A percentile compares a stretch with the other conserved stretches of the same genome.
Conservation (phyloP, 176 grass and related monocot species). For the Aegilops bicornis region DNA sequence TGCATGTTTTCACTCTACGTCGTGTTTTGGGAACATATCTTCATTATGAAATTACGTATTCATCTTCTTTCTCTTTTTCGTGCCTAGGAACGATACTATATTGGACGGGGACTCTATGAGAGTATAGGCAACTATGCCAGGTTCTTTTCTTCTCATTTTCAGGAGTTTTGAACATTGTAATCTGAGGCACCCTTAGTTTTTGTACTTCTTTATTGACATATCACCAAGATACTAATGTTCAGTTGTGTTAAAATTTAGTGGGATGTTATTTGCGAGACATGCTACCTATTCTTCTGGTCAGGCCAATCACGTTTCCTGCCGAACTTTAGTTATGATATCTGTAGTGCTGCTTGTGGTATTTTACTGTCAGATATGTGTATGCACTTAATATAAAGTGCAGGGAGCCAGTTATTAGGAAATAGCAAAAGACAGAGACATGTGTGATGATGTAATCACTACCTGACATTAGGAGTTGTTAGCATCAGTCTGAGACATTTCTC, state of each 20-base stretch:
- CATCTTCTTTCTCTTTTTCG: conserved; percentile 33
- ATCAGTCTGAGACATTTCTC: neutral
- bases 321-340: neutral
- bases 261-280: neutral
- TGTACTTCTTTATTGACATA: neutral
- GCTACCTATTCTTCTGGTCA: neutral
- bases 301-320: neutral
- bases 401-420: neutral
- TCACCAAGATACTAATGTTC: neutral
- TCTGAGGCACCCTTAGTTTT: neutral
- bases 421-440: neutral
- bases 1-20: conserved; percentile 15
- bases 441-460: neutral
- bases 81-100: conserved; percentile 84
- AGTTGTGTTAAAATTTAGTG: neutral
- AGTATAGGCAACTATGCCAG: conserved; percentile 78
- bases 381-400: neutral
- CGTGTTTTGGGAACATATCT: conserved; percentile 9
- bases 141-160: conserved; percentile 43
- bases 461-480: neutral
- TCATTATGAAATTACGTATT: conserved; percentile 13
- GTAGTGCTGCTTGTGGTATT: neutral
- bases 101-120: conserved; percentile 91
- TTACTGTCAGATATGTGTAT: neutral
- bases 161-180: neutral